Conservation (phyloP, 2,329 filamentous ascomycete species). For the Colletotrichum eleusines region DNA sequence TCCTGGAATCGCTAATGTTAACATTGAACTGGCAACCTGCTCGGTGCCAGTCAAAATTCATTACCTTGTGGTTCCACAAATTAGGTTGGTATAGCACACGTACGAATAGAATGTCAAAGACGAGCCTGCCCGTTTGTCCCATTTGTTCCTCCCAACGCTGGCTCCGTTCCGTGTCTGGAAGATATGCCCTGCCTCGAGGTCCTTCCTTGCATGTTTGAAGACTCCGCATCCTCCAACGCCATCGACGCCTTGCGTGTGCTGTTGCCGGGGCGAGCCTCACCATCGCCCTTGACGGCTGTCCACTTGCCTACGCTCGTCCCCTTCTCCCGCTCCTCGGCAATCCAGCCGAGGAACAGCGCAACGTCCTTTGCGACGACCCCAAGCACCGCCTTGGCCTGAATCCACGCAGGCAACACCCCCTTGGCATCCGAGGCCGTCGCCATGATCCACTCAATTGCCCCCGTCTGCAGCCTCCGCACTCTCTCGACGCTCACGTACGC, state of each 20-base stretch:
- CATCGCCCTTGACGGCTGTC: slow-evolving; percentile 36
- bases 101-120: neutral
- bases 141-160: slow-evolving; percentile 7
- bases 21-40: no score
- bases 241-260: slow-evolving; percentile 18
- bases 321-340: slow-evolving; percentile 58
- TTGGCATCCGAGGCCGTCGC: slow-evolving; percentile 79
- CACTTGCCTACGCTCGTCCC: slow-evolving; percentile 40
- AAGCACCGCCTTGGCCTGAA: slow-evolving; percentile 74
- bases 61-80: neutral
- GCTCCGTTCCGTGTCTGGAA: slow-evolving; percentile 28
- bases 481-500: slow-evolving; percentile 76
- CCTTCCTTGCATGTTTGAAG: slow-evolving; percentile 31
- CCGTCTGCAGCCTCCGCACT: slow-evolving; percentile 59
- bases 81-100: neutral
- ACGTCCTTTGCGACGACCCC: slow-evolving; percentile 78
- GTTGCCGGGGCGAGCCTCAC: slow-evolving; percentile 13
- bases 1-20: neutral
- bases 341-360: slow-evolving; percentile 74
- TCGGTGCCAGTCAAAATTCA: neutral
- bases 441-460: slow-evolving; percentile 80
- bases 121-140: slow-evolving; percentile 30
- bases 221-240: slow-evolving; percentile 29
- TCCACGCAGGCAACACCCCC: slow-evolving; percentile 73
- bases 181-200: slow-evolving; percentile 31